phyloP scores from a whole-genome alignment of 1,139 yeast genomes.

The Taiozyma sp. region DNA sequence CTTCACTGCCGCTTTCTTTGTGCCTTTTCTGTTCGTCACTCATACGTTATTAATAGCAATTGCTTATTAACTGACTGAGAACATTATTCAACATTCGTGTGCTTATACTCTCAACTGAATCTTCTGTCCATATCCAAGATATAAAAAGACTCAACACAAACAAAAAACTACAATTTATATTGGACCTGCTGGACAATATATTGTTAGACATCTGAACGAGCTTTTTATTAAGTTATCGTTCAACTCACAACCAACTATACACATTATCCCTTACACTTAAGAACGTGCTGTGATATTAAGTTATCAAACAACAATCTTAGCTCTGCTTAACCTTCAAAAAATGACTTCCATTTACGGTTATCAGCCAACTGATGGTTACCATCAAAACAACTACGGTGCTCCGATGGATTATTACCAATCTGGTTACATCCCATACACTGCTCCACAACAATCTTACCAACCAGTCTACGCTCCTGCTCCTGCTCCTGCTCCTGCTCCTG shows the following conservation, averaged over 20 bases:
- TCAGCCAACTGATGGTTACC: conserved; percentile 8
- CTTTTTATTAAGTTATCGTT: conserved; percentile 18
- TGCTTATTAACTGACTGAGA: not conserved
- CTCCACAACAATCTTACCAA: not conserved
- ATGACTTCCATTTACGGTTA: conserved; percentile 14
- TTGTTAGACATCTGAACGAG: conserved; percentile 5
- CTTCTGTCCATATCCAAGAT: not conserved
- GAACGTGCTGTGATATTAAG: not conserved
- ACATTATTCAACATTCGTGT: not conserved
- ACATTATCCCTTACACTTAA: not conserved
- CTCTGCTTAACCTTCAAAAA: not conserved
- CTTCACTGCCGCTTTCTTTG: too few relatives aligned
- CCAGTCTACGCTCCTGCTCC: not conserved
- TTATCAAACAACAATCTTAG: not conserved
- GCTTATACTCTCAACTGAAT: not conserved
- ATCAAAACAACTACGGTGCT: conserved; percentile 3
- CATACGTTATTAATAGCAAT: too few relatives aligned
- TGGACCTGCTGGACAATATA: not conserved
- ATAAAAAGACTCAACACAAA: not conserved
- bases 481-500: not conserved
- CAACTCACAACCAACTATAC: not conserved
- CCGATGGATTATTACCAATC: not conserved
- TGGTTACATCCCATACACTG: not conserved
- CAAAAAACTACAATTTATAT: not conserved
- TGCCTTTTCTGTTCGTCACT: too few relatives aligned